Conservation (phyloP, 1,284 basidiomycete species). For the Ganoderma meredithae region DNA sequence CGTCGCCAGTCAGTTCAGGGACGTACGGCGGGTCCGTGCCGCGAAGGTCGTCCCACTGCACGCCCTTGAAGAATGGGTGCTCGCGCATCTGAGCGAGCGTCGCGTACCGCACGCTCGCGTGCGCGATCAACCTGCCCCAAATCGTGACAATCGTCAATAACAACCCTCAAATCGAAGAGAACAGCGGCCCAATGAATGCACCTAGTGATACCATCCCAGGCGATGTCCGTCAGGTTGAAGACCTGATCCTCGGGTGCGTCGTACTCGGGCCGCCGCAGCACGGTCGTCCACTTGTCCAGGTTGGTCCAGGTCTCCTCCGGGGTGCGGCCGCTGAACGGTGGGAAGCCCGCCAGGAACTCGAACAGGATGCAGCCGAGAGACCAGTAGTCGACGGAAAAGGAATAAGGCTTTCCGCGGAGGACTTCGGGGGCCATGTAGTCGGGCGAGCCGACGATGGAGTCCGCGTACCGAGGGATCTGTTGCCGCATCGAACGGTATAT, state of each 20-base stretch:
- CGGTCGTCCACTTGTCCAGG: constrained; percentile 96
- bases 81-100: constrained; percentile 77
- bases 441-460: constrained; percentile 98
- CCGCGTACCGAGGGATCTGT: constrained; percentile 93
- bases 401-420: constrained; percentile 93
- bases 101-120: constrained; percentile 82
- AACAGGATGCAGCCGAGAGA: constrained; percentile 98
- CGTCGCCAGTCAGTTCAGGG: constrained; percentile 93
- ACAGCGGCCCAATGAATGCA: constrained; percentile 38
- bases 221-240: constrained; percentile 94
- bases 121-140: constrained; percentile 62
- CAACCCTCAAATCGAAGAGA: background rate
- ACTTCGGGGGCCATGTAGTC: constrained; percentile 98
- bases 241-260: constrained; percentile 96
- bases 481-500: constrained; percentile 94
- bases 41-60: constrained; percentile 84
- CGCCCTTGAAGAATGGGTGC: constrained; percentile 87
- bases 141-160: too few relatives aligned
- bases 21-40: constrained; percentile 91
- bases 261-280: constrained; percentile 92
- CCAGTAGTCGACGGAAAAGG: constrained; percentile 98
- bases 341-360: constrained; percentile 97
- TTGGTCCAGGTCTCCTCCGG: constrained; percentile 99
- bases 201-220: constrained; percentile 97
- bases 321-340: constrained; percentile 95